phyloP scores from a whole-genome alignment of 495 filamentous ascomycete genomes.

The Amorphotheca resinae region DNA sequence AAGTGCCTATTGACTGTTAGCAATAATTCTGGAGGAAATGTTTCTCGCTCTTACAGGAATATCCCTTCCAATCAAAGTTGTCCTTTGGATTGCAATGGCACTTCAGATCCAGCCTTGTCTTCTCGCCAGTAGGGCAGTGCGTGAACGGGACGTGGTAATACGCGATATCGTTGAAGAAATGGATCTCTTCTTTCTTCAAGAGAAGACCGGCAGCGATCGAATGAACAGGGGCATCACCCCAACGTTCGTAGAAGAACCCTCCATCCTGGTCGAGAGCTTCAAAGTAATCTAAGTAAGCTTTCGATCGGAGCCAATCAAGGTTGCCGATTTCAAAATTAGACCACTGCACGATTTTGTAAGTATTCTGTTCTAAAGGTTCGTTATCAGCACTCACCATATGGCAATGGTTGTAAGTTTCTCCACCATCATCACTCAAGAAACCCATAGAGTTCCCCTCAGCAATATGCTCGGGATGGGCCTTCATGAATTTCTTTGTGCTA shows the following conservation, averaged over 20 bases:
- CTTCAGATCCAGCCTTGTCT: conserved; percentile 64
- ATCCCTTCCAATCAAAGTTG: conserved; percentile 98
- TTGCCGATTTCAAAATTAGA: conserved; percentile 87
- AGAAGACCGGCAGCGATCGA: conserved; percentile 85
- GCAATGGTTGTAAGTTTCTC: conserved; percentile 86
- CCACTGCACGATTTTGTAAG: conserved; percentile 41
- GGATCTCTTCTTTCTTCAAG: conserved; percentile 82
- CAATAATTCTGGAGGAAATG: not conserved
- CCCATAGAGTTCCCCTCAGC: conserved; percentile 72
- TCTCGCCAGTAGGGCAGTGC: conserved; percentile 84
- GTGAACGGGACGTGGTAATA: conserved; percentile 99
- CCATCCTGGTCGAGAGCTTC: conserved; percentile 66
- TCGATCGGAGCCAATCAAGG: conserved; percentile 69
- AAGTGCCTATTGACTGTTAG: conserved; percentile 44
- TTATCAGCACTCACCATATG: conserved; percentile 62
- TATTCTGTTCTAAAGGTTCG: not conserved
- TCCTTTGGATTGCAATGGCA: conserved; percentile 92
- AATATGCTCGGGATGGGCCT: conserved; percentile 78
- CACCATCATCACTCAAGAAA: conserved; percentile 84
- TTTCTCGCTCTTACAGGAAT: conserved; percentile 59
- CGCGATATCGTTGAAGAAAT: conserved; percentile 98
- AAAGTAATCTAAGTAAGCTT: conserved; percentile 72
- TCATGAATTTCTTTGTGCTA: conserved; percentile 82
- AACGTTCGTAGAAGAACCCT: conserved; percentile 88
- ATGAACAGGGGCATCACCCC: conserved; percentile 86